Evolutionary conservation across 495 filamentous ascomycete genomes (phyloP).

Genomic region (Podospora conica): DNA sequence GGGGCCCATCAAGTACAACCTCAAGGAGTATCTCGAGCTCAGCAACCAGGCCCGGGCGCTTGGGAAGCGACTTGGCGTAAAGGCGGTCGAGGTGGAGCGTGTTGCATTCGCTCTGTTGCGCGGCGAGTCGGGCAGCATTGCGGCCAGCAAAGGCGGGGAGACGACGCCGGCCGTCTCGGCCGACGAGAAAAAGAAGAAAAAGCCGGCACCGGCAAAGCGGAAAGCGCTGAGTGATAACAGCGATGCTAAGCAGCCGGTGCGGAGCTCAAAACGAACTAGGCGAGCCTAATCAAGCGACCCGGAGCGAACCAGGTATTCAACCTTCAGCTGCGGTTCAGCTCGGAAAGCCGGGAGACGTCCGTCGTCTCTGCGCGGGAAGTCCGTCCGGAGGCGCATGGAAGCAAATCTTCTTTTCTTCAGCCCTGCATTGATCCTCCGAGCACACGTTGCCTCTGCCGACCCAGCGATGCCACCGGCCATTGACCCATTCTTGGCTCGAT

Average conservation of each 20-base stretch:
- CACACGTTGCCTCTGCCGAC: not conserved
- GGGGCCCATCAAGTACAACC: slow-evolving; percentile 54
- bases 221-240: slow-evolving; percentile 20
- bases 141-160: not conserved
- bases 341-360: slow-evolving; percentile 15
- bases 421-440: not conserved
- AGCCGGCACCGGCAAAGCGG: slow-evolving; percentile 29
- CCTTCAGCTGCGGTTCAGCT: not conserved
- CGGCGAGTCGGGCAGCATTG: not conserved
- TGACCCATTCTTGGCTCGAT: not conserved
- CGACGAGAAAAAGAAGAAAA: not conserved
- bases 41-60: slow-evolving; percentile 41
- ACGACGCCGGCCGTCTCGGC: not conserved
- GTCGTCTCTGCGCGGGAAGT: not conserved
- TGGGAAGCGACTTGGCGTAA: slow-evolving; percentile 45
- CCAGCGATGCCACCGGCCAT: not conserved
- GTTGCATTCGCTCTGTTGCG: slow-evolving; percentile 57
- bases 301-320: slow-evolving; percentile 1
- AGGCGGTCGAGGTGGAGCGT: slow-evolving; percentile 57
- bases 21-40: slow-evolving; percentile 56
- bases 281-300: slow-evolving; percentile 15
- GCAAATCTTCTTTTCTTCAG: not conserved
- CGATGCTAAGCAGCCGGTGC: slow-evolving; percentile 14
- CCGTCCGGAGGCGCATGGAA: not conserved
- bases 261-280: slow-evolving; percentile 31